Conservation (phyloP, 805 yeast genomes). For the Kluyveromyces aestuarii region DNA sequence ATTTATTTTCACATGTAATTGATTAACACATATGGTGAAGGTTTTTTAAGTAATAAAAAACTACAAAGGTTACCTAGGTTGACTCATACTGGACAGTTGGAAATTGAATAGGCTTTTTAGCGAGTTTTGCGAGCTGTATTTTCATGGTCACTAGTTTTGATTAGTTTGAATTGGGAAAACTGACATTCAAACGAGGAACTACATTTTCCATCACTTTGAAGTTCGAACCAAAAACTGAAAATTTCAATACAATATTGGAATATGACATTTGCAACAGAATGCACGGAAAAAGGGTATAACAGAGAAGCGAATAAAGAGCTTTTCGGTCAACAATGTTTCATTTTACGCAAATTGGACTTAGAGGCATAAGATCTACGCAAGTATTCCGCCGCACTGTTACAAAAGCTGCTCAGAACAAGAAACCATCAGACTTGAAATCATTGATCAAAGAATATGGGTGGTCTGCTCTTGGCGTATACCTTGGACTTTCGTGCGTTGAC, state of each 20-base stretch:
- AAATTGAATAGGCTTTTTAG: too few relatives aligned
- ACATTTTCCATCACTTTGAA: neutral
- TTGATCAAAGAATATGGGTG: conserved; percentile 83
- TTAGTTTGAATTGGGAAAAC: neutral
- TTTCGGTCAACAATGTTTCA: neutral
- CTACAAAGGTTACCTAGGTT: too few relatives aligned
- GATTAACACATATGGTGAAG: neutral
- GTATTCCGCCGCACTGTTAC: conserved; percentile 6
- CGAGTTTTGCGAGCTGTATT: too few relatives aligned
- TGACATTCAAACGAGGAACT: neutral
- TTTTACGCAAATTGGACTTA: neutral
- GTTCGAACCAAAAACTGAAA: neutral
- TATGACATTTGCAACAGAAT: neutral
- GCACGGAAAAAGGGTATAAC: neutral
- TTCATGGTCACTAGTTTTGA: neutral
- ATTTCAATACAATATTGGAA: neutral
- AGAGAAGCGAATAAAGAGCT: neutral
- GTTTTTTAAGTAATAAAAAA: too few relatives aligned
- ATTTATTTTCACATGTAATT: neutral
- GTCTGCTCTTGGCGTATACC: conserved; percentile 79
- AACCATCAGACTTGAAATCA: conserved; percentile 38
- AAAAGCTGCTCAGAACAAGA: conserved; percentile 4
- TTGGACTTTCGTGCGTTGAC: conserved; percentile 65
- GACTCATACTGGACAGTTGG: too few relatives aligned
- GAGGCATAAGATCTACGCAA: neutral